These are phyloP conservation scores for Mycosphaerella sp. DNA, from an alignment of 2,329 filamentous ascomycete species.

Conservation along the genomic window DNA sequence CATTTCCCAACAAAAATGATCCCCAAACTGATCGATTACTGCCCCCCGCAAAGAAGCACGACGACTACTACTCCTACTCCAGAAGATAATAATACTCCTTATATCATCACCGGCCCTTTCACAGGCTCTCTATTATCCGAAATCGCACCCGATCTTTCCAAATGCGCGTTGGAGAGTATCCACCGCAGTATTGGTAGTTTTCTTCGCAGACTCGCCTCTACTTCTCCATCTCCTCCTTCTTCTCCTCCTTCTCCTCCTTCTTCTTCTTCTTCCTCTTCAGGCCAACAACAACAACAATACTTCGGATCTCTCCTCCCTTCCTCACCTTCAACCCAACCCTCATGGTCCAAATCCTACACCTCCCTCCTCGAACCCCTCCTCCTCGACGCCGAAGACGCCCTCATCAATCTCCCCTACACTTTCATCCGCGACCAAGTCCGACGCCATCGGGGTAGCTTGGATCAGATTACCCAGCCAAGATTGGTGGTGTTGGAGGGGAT, in stretches of 20 bases:
- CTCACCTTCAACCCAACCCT: conserved; percentile 35
- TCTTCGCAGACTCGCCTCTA: conserved; percentile 40
- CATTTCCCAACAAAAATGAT: conserved; percentile 27
- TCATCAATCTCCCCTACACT: conserved; percentile 52
- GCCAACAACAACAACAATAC: conserved; percentile 29
- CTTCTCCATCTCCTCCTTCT: conserved; percentile 46
- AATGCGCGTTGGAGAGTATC: conserved; percentile 34
- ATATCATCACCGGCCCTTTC: conserved; percentile 30
- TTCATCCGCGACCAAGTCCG: conserved; percentile 48
- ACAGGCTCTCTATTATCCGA: conserved; percentile 26
- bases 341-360: conserved; percentile 51
- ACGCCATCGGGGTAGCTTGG: conserved; percentile 42
- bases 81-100: conserved; percentile 22
- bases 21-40: conserved; percentile 37
- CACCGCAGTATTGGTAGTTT: conserved; percentile 39
- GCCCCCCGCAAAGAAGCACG: background rate
- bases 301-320: conserved; percentile 40
- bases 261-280: conserved; percentile 19
- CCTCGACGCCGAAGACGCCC: conserved; percentile 54
- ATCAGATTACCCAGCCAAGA: conserved; percentile 46
- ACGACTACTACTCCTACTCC: conserved; percentile 6
- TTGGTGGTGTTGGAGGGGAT: conserved; percentile 49
- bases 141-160: conserved; percentile 31
- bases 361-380: conserved; percentile 48
- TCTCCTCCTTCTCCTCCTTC: conserved; percentile 29